Evolutionary conservation across 225 moss, liverwort and hornwort species (phyloP).

Genomic region (Takakia lepidozioides): DNA sequence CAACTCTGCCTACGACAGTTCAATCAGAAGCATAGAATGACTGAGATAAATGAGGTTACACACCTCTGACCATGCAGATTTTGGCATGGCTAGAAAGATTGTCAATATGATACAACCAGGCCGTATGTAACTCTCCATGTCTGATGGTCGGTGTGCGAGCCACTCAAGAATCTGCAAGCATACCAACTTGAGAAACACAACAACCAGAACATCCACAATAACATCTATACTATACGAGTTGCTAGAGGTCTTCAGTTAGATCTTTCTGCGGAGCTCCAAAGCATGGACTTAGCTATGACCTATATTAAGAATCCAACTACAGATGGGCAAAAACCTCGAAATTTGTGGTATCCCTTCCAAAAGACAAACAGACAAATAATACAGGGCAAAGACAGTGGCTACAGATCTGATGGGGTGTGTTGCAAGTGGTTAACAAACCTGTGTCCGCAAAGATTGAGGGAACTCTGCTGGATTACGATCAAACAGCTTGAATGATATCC

Average conservation of each 20-base stretch:
- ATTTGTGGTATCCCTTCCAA: no score
- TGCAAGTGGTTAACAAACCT: constrained; percentile 26
- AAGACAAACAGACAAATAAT: background rate
- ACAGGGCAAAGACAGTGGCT: background rate
- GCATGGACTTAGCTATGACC: no score
- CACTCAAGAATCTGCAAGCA: constrained; percentile 82
- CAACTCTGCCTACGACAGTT: no score
- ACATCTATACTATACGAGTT: no score
- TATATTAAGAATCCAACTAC: no score
- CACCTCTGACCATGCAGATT: constrained; percentile 55
- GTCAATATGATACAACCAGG: constrained; percentile 86
- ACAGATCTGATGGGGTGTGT: background rate
- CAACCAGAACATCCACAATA: no score
- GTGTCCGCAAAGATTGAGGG: constrained; percentile 53
- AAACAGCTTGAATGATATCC: constrained; percentile 82
- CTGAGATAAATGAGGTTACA: no score
- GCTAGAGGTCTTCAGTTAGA: no score
- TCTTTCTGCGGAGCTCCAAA: no score
- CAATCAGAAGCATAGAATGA: no score
- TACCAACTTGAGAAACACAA: no score
- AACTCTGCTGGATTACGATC: constrained; percentile 75
- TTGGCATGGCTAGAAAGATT: constrained; percentile 70
- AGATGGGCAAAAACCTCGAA: no score
- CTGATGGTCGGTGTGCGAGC: constrained; percentile 67
- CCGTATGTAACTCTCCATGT: constrained; percentile 87